These are phyloP conservation scores for Cyathus striatus DNA, from an alignment of 768 basidiomycete species.

Conservation along the genomic window DNA sequence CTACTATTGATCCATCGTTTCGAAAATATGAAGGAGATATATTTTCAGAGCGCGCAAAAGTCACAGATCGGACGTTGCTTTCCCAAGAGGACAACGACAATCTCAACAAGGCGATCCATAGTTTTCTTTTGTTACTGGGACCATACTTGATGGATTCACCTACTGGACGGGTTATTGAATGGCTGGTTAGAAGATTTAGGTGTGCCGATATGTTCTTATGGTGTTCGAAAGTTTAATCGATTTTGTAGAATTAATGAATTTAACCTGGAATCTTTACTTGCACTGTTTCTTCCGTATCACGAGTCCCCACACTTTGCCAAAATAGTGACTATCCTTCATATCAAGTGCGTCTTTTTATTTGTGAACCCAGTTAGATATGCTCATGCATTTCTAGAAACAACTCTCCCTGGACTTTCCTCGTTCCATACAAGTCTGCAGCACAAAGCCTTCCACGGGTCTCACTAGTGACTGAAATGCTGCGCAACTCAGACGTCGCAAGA, in stretches of 20 bases:
- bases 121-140: constrained; percentile 67
- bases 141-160: constrained; percentile 80
- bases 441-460: constrained; percentile 68
- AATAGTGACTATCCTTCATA: constrained; percentile 81
- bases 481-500: constrained; percentile 65
- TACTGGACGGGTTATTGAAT: constrained; percentile 83
- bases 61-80: constrained; percentile 74
- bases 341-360: constrained; percentile 55
- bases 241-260: constrained; percentile 81
- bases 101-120: constrained; percentile 56
- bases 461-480: constrained; percentile 74
- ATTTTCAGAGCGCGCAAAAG: constrained; percentile 77
- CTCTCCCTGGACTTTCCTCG: constrained; percentile 63
- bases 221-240: not conserved
- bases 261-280: constrained; percentile 73
- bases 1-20: constrained; percentile 54
- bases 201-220: constrained; percentile 25
- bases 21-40: constrained; percentile 60
- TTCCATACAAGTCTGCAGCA: constrained; percentile 72
- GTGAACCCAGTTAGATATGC: too few relatives aligned
- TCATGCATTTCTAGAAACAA: constrained; percentile 40
- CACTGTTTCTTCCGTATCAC: constrained; percentile 90
- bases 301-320: constrained; percentile 93
- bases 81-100: constrained; percentile 54
- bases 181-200: constrained; percentile 94